These are phyloP conservation scores for Cucumis cinereus DNA, from an alignment of 306 rosid species.

Conservation along the genomic window DNA sequence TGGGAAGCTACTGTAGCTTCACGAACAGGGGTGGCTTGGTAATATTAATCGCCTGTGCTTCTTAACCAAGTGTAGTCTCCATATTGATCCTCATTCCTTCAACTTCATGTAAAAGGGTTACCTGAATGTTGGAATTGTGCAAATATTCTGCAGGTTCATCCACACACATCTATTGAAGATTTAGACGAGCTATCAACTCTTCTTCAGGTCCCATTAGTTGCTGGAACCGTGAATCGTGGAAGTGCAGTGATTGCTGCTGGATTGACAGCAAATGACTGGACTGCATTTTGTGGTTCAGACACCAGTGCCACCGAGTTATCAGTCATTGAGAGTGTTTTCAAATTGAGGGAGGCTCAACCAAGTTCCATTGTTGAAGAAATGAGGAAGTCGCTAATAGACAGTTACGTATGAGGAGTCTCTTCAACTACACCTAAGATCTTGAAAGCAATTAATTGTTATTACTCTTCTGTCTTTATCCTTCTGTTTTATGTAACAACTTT, in stretches of 20 bases:
- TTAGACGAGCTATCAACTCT: slow-evolving; percentile 88
- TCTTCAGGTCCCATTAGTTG: slow-evolving; percentile 89
- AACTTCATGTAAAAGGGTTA: neutral
- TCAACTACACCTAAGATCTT: neutral
- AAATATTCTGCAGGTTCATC: slow-evolving; percentile 54
- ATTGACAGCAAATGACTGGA: slow-evolving; percentile 83
- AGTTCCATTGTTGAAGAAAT: slow-evolving; percentile 73
- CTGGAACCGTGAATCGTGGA: slow-evolving; percentile 84
- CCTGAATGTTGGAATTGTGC: neutral
- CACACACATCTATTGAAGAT: slow-evolving; percentile 85
- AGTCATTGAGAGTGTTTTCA: slow-evolving; percentile 82
- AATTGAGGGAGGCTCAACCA: slow-evolving; percentile 78
- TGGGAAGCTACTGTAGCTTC: slow-evolving; percentile 79
- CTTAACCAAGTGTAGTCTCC: neutral
- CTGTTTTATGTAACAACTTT: neutral
- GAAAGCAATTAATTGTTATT: neutral
- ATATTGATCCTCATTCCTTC: neutral
- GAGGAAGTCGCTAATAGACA: slow-evolving; percentile 82
- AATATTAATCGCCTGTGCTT: neutral
- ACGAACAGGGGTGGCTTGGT: slow-evolving; percentile 94
- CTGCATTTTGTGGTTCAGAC: slow-evolving; percentile 87
- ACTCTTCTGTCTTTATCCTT: neutral
- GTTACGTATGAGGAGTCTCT: slow-evolving; percentile 32
- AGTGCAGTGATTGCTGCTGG: slow-evolving; percentile 88
- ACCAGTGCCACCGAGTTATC: slow-evolving; percentile 91